Conservation (phyloP, 2,329 filamentous ascomycete genomes). For the Amylocarpus encephaloides region DNA sequence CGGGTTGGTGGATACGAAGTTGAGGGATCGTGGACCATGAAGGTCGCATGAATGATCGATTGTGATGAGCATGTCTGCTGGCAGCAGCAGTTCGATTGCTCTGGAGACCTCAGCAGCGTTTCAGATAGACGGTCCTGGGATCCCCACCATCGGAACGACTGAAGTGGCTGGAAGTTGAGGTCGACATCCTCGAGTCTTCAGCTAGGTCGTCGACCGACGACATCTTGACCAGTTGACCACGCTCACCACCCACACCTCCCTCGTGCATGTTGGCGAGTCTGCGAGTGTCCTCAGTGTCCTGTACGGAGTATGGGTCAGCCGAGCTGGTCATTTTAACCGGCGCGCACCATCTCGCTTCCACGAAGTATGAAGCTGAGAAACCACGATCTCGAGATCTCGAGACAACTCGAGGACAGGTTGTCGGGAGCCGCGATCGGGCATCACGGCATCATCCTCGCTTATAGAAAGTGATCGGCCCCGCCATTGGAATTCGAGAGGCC, state of each 20-base stretch:
- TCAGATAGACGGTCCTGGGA: constrained; percentile 14
- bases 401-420: not conserved
- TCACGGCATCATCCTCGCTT: constrained; percentile 14
- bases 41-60: constrained; percentile 13
- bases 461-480: constrained; percentile 15
- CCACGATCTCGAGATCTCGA: too few species aligned
- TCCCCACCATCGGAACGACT: constrained; percentile 8
- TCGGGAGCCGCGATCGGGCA: not conserved
- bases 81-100: constrained; percentile 16
- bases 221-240: too few species aligned
- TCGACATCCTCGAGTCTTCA: constrained; percentile 3
- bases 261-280: too few species aligned
- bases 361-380: too few species aligned
- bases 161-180: constrained; percentile 1
- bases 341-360: too few species aligned
- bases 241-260: too few species aligned
- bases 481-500: constrained; percentile 18
- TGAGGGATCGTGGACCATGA: not conserved
- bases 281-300: too few species aligned
- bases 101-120: constrained; percentile 20
- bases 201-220: not conserved
- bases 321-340: too few species aligned
- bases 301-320: too few species aligned
- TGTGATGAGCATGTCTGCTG: constrained; percentile 19
- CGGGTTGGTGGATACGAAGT: not conserved